A percentile compares a stretch with the other conserved stretches of the same genome.
Conservation (phyloP, 495 filamentous ascomycete genomes). For the Ascobolus immersus region DNA sequence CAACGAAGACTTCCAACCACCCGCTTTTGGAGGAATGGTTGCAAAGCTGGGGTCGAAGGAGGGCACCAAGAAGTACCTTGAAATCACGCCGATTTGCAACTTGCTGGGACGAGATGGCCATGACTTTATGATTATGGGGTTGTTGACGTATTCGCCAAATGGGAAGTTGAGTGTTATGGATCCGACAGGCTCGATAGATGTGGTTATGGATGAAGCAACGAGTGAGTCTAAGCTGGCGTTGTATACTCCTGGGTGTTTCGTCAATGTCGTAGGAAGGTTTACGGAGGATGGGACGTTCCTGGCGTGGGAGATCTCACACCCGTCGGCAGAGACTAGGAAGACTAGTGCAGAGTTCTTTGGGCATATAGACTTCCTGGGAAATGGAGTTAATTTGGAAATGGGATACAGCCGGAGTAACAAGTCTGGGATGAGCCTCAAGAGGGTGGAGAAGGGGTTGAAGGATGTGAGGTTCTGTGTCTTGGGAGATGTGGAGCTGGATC, state of each 20-base stretch:
- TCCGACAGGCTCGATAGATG: constrained; percentile 56
- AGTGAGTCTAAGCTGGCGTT: constrained; percentile 60
- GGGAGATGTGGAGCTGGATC: constrained; percentile 65
- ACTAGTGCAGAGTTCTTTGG: constrained; percentile 68
- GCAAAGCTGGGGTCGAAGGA: constrained; percentile 23
- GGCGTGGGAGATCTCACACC: constrained; percentile 66
- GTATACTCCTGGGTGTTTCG: constrained; percentile 93
- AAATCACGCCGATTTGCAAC: constrained; percentile 79
- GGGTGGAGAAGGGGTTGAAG: constrained; percentile 26
- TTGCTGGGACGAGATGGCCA: constrained; percentile 68
- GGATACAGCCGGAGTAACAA: constrained; percentile 20
- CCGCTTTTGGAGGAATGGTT: constrained; percentile 31
- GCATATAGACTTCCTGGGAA: constrained; percentile 83
- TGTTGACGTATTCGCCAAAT: constrained; percentile 57
- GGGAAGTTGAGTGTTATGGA: constrained; percentile 64
- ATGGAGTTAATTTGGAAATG: constrained; percentile 13
- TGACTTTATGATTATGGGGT: constrained; percentile 64
- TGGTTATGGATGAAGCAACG: constrained; percentile 59
- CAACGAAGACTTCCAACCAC: constrained; percentile 77
- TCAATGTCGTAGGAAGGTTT: constrained; percentile 78
- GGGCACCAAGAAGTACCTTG: constrained; percentile 45
- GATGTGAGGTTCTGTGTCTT: constrained; percentile 40
- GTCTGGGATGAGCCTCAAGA: constrained; percentile 60
- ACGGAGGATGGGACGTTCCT: constrained; percentile 72
- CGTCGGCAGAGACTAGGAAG: constrained; percentile 63